Evolutionary conservation across 1,139 yeast genomes (phyloP), one percentile per base, ranked within the genome.

Genomic region (Suhomyces kunorum): DNA sequence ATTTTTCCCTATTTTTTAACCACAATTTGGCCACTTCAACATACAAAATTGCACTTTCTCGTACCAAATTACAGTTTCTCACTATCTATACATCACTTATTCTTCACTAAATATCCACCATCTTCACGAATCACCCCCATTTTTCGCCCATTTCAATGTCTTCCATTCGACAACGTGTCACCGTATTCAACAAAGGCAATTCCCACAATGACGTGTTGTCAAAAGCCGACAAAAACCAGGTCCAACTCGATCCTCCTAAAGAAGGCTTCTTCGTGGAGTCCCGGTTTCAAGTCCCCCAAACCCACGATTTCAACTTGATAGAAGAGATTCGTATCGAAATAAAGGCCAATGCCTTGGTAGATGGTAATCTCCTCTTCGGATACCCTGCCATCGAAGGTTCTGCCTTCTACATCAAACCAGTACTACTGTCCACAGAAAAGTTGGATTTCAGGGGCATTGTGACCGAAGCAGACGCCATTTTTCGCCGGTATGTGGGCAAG

Each of bases 151-250:
- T n/a, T n/a, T n/a, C n/a, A n/a, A 29, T 29, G 32, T 19, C 32
- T 16, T 47, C 48, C 49, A 36, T 38, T 20, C 65, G 61, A 49
- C 73, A 68, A 38, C 56, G 75, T 50, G 53, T 61, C 19, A 66
- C 75, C 12, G 45, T 67, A 19, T 51, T 58, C 48, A 68, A 67
- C 45, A 66, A 63, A 4, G 33, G 49, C 9, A 49, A 52, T 2
- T 35, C 55, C 16, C 56, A 56, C 33, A 68, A 66, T 42, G 64
- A 58, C 26, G 39, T 63, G 7, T 54, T 68, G 11, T 29, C 40
- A 4, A 15, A 29, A 19, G 42, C 39, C 16, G 37, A 34, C 31
- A 34, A 42, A 18, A 16, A 33, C 4, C 6, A 9, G 8, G 8
- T 42, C 16, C 12, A 20, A 7, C 19, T 42, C 19, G 35, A 15